Conservation (phyloP, 768 basidiomycete species). For the Podaxis pistillaris region DNA sequence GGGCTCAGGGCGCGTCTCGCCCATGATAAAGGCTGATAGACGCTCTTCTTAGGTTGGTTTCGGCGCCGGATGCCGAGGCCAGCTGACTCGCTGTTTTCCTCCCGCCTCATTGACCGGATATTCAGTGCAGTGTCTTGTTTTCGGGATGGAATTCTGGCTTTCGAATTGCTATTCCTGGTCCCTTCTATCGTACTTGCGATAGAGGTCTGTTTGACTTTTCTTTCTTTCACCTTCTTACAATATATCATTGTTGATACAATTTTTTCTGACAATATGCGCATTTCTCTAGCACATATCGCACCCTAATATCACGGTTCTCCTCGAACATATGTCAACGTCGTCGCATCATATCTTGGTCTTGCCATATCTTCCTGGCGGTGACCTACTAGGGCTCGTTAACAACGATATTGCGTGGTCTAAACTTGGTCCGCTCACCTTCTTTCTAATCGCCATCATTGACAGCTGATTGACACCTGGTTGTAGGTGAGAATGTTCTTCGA, state of each 20-base stretch:
- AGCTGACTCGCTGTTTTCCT: too few relatives aligned
- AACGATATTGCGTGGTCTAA: constrained; percentile 44
- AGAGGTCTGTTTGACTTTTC: background rate
- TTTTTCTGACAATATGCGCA: constrained; percentile 4
- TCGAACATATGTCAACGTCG: constrained; percentile 68
- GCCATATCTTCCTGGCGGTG: constrained; percentile 75
- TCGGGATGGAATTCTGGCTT: background rate
- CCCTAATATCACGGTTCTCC: constrained; percentile 72
- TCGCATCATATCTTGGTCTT: constrained; percentile 78
- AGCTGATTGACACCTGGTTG: constrained; percentile 6
- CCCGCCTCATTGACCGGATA: too few relatives aligned
- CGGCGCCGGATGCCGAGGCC: too few relatives aligned
- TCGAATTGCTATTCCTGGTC: background rate
- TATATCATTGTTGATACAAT: background rate
- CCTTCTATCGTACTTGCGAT: background rate
- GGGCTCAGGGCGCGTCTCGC: background rate
- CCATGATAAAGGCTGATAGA: background rate
- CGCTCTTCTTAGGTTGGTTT: too few relatives aligned
- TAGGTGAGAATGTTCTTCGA: constrained; percentile 51
- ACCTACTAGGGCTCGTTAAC: constrained; percentile 76
- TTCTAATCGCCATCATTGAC: background rate
- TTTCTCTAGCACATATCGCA: constrained; percentile 68
- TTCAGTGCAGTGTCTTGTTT: background rate
- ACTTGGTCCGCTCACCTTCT: constrained; percentile 27
- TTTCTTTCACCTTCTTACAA: background rate